Evolutionary conservation across 352 stramenopile species (phyloP), one percentile per base, ranked within the genome.

Genomic region (Phytophthora sp.): DNA sequence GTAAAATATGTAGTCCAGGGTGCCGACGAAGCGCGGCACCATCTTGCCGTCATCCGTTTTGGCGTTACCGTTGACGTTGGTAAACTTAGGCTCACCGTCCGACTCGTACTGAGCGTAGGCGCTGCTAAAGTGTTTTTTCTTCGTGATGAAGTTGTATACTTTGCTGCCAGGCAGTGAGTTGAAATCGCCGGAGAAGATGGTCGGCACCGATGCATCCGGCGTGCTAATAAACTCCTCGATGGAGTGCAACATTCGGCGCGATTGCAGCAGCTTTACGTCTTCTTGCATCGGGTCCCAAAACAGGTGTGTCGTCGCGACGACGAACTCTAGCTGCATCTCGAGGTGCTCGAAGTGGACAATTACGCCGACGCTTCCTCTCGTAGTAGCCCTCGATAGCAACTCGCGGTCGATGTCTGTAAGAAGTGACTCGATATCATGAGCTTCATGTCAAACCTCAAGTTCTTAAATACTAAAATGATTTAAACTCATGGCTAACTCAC

Each of bases 1-100:
- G 63, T 93, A 95, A 50, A 95, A 93, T 27, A 95, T 85, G 57
- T 94, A 95, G 64, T 95, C 87, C 23, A 95, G 62, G 11, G 85
- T 94, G 7, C 87, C 87, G 23, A 92, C 66, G 42, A 95, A 95
- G 13, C 74, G 77, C 16, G 82, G 72, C 2, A 86, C 74, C 35
- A 83, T 55, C 13, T 69, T 67, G 23, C 69, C 71, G 7, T 73
- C 51, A 1, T 64, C 67, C 9, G 71, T 73, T n/a, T 73, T 29
- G 2, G 66, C 31, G 16, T 77, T 51, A 0, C 85, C 85, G 31
- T 93, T 95, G 31, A 91, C 80, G 33, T 93, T 95, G 4, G 87
- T 94, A 24, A 90, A 95, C 11, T 71, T 56, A 7, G 87, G 87
- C 33, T 95, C 86, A 9, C 78, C 70, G 1, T 72, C 50, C 8